Evolutionary conservation across 2,329 filamentous ascomycete genomes (phyloP).

Genomic region (Cercospora sp.): DNA sequence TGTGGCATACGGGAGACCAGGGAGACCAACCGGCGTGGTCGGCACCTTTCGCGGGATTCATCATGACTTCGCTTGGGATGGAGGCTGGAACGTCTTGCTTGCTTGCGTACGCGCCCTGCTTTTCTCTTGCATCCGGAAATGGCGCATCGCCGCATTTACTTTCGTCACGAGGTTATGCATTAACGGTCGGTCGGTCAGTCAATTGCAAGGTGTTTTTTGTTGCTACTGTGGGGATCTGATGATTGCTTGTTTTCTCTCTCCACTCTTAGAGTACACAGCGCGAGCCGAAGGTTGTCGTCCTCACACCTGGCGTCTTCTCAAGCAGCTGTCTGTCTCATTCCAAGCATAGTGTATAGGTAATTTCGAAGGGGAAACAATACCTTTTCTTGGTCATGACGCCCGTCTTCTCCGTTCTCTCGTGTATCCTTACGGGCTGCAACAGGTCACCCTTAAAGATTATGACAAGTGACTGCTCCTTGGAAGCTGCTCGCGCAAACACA

Average conservation of each 20-base stretch:
- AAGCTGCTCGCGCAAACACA: too few species aligned
- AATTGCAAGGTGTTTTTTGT: neutral
- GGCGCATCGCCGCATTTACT: slow-evolving; percentile 3
- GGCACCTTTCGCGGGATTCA: neutral
- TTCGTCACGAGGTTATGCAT: slow-evolving; percentile 4
- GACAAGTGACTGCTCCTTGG: too few species aligned
- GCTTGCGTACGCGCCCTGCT: neutral
- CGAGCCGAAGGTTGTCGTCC: neutral
- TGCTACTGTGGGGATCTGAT: neutral
- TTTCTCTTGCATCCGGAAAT: neutral
- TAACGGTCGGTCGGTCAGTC: slow-evolving; percentile 4
- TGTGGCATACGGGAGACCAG: neutral
- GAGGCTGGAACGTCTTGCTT: neutral
- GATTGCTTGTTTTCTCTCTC: neutral
- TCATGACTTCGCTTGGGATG: neutral
- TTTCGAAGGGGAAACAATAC: neutral
- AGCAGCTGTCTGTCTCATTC: neutral
- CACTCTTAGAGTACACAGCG: neutral
- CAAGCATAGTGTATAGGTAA: neutral
- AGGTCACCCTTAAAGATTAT: too few species aligned
- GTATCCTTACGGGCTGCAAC: neutral
- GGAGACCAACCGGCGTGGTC: neutral
- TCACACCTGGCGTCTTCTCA: neutral
- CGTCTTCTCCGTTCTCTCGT: neutral
- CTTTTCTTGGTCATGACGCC: neutral